These are phyloP conservation scores for Volutella citrinella DNA, from an alignment of 2,329 filamentous ascomycete species.

Conservation along the genomic window DNA sequence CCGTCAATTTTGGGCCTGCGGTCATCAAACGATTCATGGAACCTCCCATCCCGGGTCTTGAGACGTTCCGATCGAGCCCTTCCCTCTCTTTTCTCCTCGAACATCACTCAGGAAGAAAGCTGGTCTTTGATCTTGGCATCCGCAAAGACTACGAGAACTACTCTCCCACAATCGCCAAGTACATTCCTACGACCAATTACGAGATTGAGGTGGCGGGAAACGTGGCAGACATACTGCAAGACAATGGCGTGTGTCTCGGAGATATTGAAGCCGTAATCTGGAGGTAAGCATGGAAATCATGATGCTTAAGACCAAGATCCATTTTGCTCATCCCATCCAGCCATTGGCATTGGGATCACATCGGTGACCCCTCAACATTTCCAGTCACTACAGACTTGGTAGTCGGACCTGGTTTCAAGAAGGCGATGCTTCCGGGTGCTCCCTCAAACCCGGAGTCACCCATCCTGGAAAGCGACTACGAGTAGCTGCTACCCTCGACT, in stretches of 20 bases:
- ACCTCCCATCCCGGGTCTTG: conserved; percentile 32
- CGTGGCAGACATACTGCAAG: conserved; percentile 19
- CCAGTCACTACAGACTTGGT: conserved; percentile 43
- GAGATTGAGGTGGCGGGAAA: conserved; percentile 23
- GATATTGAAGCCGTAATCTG: conserved; percentile 20
- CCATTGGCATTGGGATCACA: conserved; percentile 52
- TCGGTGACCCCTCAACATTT: conserved; percentile 47
- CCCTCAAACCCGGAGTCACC: conserved; percentile 35
- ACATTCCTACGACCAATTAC: conserved; percentile 25
- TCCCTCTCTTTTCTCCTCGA: conserved; percentile 30
- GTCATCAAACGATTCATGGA: conserved; percentile 37
- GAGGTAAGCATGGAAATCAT: conserved; percentile 17
- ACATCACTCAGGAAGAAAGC: conserved; percentile 25
- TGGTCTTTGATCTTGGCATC: conserved; percentile 29
- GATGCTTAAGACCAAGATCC: too few relatives aligned
- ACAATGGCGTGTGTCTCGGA: conserved; percentile 3
- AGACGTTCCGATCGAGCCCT: conserved; percentile 28
- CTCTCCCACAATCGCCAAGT: conserved; percentile 20
- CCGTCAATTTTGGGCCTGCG: conserved; percentile 38
- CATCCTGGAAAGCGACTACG: conserved; percentile 34
- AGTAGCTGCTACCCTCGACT: conserved; percentile 9
- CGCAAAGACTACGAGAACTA: conserved; percentile 28
- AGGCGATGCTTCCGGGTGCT: conserved; percentile 43
- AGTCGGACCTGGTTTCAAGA: conserved; percentile 51
- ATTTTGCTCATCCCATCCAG: conserved; percentile 14